phyloP scores from a whole-genome alignment of 1,284 basidiomycete genomes.

The Pseudozyma flocculosa region DNA sequence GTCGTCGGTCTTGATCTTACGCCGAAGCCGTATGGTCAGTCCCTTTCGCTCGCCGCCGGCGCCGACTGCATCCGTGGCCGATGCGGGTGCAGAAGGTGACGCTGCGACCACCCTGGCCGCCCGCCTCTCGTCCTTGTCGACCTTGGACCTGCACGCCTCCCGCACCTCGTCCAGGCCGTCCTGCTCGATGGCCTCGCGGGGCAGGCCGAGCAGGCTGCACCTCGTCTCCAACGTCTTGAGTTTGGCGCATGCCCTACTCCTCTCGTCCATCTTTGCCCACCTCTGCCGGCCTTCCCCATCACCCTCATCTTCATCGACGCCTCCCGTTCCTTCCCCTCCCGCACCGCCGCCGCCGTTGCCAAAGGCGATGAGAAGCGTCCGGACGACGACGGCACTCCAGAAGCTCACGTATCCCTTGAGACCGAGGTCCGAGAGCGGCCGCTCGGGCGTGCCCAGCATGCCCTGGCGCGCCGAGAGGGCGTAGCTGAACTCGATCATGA shows the following conservation, averaged over 20 bases:
- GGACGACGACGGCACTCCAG: slow-evolving; percentile 82
- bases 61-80: no score
- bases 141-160: neutral
- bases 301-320: no score
- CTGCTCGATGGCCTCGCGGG: slow-evolving; percentile 13
- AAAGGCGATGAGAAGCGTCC: slow-evolving; percentile 70
- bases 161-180: neutral
- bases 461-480: slow-evolving; percentile 78
- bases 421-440: slow-evolving; percentile 89
- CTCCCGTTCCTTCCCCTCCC: neutral
- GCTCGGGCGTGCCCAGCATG: slow-evolving; percentile 86
- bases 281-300: slow-evolving; percentile 13
- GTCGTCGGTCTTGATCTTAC: neutral
- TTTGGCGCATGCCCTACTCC: slow-evolving; percentile 4
- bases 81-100: neutral
- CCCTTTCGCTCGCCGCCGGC: neutral
- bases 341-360: no score
- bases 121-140: neutral
- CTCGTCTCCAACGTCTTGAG: slow-evolving; percentile 19
- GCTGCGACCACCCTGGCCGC: neutral
- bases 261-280: neutral
- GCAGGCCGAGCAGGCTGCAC: slow-evolving; percentile 17
- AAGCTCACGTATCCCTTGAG: slow-evolving; percentile 85
- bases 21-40: neutral
- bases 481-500: slow-evolving; percentile 98